These are phyloP conservation scores for Seminavis robusta DNA, from an alignment of 108 stramenopile species.

Conservation along the genomic window DNA sequence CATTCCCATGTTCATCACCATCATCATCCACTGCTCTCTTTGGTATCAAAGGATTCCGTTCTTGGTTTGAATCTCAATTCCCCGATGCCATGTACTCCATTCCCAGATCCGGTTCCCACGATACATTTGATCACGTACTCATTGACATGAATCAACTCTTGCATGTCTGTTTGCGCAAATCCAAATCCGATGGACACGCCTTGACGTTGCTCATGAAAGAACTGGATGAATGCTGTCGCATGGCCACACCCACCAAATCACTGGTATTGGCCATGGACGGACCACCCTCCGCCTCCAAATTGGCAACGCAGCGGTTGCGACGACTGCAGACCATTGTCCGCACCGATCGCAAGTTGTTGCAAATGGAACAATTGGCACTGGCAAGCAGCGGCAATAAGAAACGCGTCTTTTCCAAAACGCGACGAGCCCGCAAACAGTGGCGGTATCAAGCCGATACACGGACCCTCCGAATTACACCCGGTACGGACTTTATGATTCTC, in stretches of 20 bases:
- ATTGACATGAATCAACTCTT: constrained; percentile 88
- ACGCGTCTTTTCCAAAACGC: constrained; percentile 34
- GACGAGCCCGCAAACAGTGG: constrained; percentile 3
- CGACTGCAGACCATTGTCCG: constrained; percentile 38
- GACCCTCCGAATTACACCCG: constrained; percentile 71
- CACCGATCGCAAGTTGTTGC: constrained; percentile 10
- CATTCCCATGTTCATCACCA: too few species aligned
- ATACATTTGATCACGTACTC: constrained; percentile 83
- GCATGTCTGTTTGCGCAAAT: constrained; percentile 53
- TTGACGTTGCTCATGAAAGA: constrained; percentile 59
- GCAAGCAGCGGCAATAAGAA: constrained; percentile 13
- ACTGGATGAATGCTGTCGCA: constrained; percentile 43
- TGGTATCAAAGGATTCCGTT: constrained; percentile 80
- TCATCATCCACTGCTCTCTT: constrained; percentile 20
- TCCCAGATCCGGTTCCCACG: constrained; percentile 8
- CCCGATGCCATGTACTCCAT: constrained; percentile 55
- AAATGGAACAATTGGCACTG: constrained; percentile 29
- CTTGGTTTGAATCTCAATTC: constrained; percentile 77
- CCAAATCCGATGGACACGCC: constrained; percentile 41
- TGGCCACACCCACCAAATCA: constrained; percentile 62
- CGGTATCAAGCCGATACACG: constrained; percentile 18
- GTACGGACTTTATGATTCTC: constrained; percentile 67
- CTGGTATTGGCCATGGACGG: constrained; percentile 86
- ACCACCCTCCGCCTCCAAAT: constrained; percentile 76
- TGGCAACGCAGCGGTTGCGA: constrained; percentile 74